Percentiles rank a stretch among this genome's conserved stretches.
Evolutionary conservation across 352 stramenopile species (phyloP).

Genomic region (Thalassiosira livingstoniorum): DNA sequence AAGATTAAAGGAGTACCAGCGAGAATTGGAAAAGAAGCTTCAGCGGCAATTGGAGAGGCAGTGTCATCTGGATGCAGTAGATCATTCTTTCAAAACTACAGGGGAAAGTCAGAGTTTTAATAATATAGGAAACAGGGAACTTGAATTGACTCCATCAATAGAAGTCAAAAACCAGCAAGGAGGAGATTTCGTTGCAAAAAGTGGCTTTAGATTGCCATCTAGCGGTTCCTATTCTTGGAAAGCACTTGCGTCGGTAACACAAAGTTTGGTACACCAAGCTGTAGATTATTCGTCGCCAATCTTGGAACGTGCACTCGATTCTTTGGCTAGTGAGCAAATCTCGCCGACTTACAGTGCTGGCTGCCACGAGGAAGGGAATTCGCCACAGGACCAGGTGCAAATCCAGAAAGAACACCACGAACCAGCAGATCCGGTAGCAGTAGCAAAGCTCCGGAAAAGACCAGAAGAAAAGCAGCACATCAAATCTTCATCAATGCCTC

Average conservation of each 20-base stretch:
- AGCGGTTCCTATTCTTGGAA: slow-evolving; percentile 5
- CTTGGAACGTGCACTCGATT: not conserved
- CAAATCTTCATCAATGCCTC: not conserved
- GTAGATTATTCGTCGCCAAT: not conserved
- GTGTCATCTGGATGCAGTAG: not conserved
- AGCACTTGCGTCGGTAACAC: slow-evolving; percentile 1
- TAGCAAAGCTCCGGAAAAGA: not conserved
- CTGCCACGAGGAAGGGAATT: too few species aligned
- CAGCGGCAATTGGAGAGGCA: not conserved
- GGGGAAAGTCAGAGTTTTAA: not conserved
- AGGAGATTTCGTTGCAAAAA: not conserved
- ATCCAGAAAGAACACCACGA: not conserved
- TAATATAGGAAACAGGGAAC: not conserved
- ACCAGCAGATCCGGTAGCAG: not conserved
- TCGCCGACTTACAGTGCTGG: too few species aligned
- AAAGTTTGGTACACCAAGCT: slow-evolving; percentile 31
- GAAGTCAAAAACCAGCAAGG: not conserved
- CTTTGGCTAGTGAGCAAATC: not conserved
- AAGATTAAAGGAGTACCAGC: too few species aligned
- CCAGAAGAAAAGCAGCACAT: not conserved
- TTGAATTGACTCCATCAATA: slow-evolving; percentile 5
- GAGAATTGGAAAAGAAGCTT: not conserved
- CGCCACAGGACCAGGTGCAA: not conserved
- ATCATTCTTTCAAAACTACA: not conserved
- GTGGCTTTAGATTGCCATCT: not conserved